Conservation (phyloP, 257 asterid species). For the Fraxinus quadrangulata region DNA sequence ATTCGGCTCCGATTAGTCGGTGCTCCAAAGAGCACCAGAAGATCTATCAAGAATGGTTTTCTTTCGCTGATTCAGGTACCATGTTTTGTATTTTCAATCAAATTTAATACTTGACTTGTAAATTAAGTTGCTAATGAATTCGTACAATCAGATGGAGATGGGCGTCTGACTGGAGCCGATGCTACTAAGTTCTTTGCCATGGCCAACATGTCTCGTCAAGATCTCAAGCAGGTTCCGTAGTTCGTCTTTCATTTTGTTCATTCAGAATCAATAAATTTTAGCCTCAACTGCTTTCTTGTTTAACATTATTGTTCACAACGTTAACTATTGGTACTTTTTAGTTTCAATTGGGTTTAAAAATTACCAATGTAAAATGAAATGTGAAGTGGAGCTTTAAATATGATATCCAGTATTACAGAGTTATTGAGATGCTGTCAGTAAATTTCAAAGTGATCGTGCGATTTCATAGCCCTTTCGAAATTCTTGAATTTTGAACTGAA, state of each 20-base stretch:
- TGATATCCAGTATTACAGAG: neutral
- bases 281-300: neutral
- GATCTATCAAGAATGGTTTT: conserved; percentile 82
- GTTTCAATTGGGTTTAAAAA: neutral
- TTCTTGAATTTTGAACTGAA: neutral
- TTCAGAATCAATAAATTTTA: neutral
- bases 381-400: neutral
- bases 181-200: conserved; percentile 85
- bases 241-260: neutral
- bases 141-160: conserved; percentile 77
- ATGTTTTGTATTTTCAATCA: neutral
- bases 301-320: neutral
- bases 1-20: conserved; percentile 69
- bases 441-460: neutral
- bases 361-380: neutral
- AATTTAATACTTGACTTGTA: neutral
- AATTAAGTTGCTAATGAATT: neutral
- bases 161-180: conserved; percentile 79
- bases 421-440: neutral
- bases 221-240: conserved; percentile 79
- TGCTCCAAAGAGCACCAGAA: conserved; percentile 83
- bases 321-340: neutral
- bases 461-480: neutral
- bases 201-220: conserved; percentile 83
- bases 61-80: conserved; percentile 78